These are phyloP conservation scores for Tolypocladium ovalisporum DNA, from an alignment of 2,329 filamentous ascomycete genomes.

Conservation along the genomic window DNA sequence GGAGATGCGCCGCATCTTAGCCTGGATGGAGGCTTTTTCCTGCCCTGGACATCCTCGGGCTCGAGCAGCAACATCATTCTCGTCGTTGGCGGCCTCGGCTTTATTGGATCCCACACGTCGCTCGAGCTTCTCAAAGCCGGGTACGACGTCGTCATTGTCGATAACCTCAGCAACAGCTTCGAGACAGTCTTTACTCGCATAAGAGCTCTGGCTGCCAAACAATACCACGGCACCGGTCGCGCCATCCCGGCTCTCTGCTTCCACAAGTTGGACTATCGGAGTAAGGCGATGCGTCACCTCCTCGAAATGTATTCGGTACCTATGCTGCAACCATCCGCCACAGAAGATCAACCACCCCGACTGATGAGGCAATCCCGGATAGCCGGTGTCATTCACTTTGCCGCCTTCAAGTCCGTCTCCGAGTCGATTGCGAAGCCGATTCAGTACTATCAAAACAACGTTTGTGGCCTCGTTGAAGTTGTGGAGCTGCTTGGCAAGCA, in stretches of 20 bases:
- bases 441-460: slow-evolving; percentile 58
- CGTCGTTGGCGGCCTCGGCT: slow-evolving; percentile 42
- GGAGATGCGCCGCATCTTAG: slow-evolving; percentile 1
- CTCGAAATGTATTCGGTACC: slow-evolving; percentile 21
- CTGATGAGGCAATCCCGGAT: slow-evolving; percentile 33
- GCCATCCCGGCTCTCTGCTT: slow-evolving; percentile 19
- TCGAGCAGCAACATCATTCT: slow-evolving; percentile 21
- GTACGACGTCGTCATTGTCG: slow-evolving; percentile 39
- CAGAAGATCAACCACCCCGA: not conserved
- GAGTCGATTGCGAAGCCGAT: slow-evolving; percentile 51
- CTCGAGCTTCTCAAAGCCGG: slow-evolving; percentile 42
- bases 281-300: slow-evolving; percentile 23
- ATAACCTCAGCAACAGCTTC: slow-evolving; percentile 33
- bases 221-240: slow-evolving; percentile 12
- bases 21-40: not conserved
- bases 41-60: not conserved
- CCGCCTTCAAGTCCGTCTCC: slow-evolving; percentile 54
- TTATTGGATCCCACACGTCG: slow-evolving; percentile 45
- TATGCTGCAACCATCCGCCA: slow-evolving; percentile 3
- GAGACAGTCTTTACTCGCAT: slow-evolving; percentile 11
- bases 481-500: slow-evolving; percentile 45
- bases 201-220: slow-evolving; percentile 12
- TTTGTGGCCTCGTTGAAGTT: slow-evolving; percentile 51
- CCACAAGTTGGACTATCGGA: slow-evolving; percentile 27
- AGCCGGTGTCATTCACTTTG: slow-evolving; percentile 56